phyloP scores from a whole-genome alignment of 2,329 filamentous ascomycete species.

The Xylaria sp. region DNA sequence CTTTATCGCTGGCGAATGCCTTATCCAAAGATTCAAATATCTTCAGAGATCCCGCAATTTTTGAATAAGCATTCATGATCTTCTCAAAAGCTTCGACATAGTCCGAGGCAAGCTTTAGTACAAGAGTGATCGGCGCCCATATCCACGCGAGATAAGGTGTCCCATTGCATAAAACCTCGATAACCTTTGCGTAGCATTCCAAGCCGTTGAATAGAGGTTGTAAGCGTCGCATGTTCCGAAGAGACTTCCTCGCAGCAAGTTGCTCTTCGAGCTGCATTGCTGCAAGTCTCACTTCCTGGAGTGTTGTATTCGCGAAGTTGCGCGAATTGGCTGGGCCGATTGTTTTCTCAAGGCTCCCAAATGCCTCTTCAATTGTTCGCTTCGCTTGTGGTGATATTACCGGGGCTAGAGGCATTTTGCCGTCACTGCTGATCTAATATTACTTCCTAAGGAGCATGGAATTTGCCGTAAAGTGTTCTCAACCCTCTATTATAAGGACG shows the following conservation, averaged over 20 bases:
- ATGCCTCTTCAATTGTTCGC: slow-evolving; percentile 1
- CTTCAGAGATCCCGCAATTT: slow-evolving; percentile 54
- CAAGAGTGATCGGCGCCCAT: slow-evolving; percentile 24
- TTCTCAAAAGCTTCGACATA: slow-evolving; percentile 50
- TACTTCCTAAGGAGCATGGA: too few species aligned
- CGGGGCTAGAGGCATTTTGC: slow-evolving; percentile 13
- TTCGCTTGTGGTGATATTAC: neutral
- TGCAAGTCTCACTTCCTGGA: slow-evolving; percentile 5
- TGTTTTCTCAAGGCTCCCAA: neutral
- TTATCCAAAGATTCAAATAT: slow-evolving; percentile 53
- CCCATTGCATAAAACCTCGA: slow-evolving; percentile 11
- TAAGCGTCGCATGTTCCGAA: slow-evolving; percentile 21
- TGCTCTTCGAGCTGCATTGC: slow-evolving; percentile 14
- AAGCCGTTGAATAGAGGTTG: slow-evolving; percentile 9
- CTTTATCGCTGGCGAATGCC: slow-evolving; percentile 47
- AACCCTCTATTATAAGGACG: too few species aligned
- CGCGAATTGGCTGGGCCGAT: slow-evolving; percentile 12
- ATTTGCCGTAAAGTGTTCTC: too few species aligned
- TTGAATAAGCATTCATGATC: slow-evolving; percentile 50
- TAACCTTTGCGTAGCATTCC: slow-evolving; percentile 3
- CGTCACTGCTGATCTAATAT: too few species aligned
- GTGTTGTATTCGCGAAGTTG: neutral
- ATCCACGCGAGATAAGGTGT: slow-evolving; percentile 20
- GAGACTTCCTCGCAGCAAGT: slow-evolving; percentile 2
- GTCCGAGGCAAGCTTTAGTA: slow-evolving; percentile 34